Evolutionary conservation across 2,329 filamentous ascomycete species (phyloP), one percentile per base, ranked within the genome.

Genomic region (Rutstroemia sp.): DNA sequence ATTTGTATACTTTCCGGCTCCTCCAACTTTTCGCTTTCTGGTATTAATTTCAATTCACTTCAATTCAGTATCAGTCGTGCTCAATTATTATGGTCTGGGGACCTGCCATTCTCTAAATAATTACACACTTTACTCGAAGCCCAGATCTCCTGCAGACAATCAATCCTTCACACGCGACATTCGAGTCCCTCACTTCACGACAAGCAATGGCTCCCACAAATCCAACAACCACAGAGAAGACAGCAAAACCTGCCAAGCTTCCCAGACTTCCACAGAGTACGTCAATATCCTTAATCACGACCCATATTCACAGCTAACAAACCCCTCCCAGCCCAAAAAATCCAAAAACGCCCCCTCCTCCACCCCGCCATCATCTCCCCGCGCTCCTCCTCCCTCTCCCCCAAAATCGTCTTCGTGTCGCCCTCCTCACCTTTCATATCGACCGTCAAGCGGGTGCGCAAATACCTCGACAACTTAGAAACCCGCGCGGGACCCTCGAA

Each of bases 341-440:
- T 70, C 25, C 57, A 58, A 48, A 70, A 70, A 59, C 65, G 68
- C 19, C 68, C 68, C 4, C 67, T 70, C 48, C 57, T 69, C 38
- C 68, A 70, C 60, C 65, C 68, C 16, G 50, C 66, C 3, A 63
- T 69, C 36, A 53, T 67, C 17, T 48, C 60, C 2, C 61, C 59
- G 5, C 61, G 56, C 19, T 60, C 65, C 38, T 56, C 58, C 23
- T 60, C 64, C 34, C 54, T 57, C 17, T 58, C 58, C 6, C 62
- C 56, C 17, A 69, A 69, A 57, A 56, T 63, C 38, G 57, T 70
- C 51, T 70, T 70, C 50, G 57, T 70, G 30, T 66, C 62, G 30
- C 39, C 63, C 45, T 55, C 48, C 8, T 61, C 68, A 12, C 63
- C 65, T 10, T 70, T 69, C 59, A 63, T 70, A 44, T 55, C 62